phyloP scores from a whole-genome alignment of 2,329 filamentous ascomycete genomes.

The Hymenoscyphus infarciens region DNA sequence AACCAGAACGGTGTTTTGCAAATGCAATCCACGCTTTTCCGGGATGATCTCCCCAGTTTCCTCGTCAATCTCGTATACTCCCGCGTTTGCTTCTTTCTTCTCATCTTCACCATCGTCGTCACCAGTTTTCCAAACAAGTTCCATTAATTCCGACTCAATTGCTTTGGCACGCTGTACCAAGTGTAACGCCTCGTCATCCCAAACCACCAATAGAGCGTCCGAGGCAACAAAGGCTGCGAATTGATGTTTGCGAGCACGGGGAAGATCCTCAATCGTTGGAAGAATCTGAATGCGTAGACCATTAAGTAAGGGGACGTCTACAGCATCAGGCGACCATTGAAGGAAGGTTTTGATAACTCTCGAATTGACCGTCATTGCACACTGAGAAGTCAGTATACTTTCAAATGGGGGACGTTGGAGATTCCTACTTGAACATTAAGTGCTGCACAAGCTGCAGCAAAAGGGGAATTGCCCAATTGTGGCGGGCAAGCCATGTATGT shows the following conservation, averaged over 20 bases:
- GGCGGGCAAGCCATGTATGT: constrained; percentile 72
- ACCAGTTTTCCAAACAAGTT: constrained; percentile 67
- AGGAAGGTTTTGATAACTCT: constrained; percentile 76
- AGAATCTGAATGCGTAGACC: constrained; percentile 74
- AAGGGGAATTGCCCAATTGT: constrained; percentile 56
- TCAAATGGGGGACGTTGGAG: neutral
- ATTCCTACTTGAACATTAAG: constrained; percentile 65
- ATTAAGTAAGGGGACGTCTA: constrained; percentile 73
- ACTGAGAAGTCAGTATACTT: constrained; percentile 42
- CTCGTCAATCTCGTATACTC: constrained; percentile 60
- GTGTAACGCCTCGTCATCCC: constrained; percentile 76
- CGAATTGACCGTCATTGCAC: constrained; percentile 78
- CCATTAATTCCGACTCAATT: constrained; percentile 75
- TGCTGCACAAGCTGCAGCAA: constrained; percentile 62
- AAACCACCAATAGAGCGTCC: constrained; percentile 69
- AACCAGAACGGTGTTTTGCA: constrained; percentile 68
- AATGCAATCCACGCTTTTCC: constrained; percentile 62
- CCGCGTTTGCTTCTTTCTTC: constrained; percentile 43
- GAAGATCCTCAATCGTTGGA: constrained; percentile 66
- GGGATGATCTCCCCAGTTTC: constrained; percentile 66
- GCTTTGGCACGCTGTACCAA: constrained; percentile 65
- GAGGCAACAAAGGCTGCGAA: constrained; percentile 75
- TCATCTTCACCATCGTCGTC: constrained; percentile 54
- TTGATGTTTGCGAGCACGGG: constrained; percentile 70
- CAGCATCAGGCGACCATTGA: constrained; percentile 66